Base-by-base conservation (phyloP, 2,329 filamentous ascomycete species). In the Colletotrichum sp. region DNA sequence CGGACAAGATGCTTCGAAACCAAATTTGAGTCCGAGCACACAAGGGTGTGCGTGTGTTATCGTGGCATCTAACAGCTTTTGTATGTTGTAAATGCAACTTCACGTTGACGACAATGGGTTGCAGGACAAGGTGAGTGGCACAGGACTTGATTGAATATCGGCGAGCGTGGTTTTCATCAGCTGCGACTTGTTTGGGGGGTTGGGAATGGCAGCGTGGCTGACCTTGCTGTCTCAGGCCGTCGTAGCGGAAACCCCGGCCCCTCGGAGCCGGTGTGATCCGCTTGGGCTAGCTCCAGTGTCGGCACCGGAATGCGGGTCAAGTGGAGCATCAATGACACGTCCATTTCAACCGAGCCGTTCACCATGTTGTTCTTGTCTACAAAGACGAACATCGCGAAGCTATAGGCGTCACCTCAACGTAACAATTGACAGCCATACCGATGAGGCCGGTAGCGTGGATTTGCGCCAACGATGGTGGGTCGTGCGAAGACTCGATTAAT, bases 271-370 rank as follows among this genome's bases (percentile, higher is more conserved):
- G 65, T 27, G 29, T 38, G 57, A 69, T 65, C 51, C 65, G 38
- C 33, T 16, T 63, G n/a, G 64, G 57, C 63, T 68, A 63, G 43
- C 33, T 72, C n/a, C 43, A 51, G 43, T 51, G n/a, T 51, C 65
- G 65, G 65, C 38, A 63, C 47, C 68, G 47, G 71, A 66, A 63
- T 72, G 69, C 36, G 47, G 72, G 69, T 71, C 68, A 21, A 24
- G 68, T 67, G 69, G 69, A 59, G 34, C 55, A 74, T 74, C 71
- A 38, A 74, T 74, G 72, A 74, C 68, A 74, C 69, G 63, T 74
- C 63, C 43, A 74, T 72, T 58, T 29, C 43, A 15, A 16, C 27
- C 36, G 16, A 8, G 31, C 27, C 33, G 9, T n/a, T 58, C 18
- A 33, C 27, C 29, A 31, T 15, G n/a, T 21, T 13, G n/a, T 8